phyloP scores from a whole-genome alignment of 805 yeast species.

The Suhomyces faveliae region DNA sequence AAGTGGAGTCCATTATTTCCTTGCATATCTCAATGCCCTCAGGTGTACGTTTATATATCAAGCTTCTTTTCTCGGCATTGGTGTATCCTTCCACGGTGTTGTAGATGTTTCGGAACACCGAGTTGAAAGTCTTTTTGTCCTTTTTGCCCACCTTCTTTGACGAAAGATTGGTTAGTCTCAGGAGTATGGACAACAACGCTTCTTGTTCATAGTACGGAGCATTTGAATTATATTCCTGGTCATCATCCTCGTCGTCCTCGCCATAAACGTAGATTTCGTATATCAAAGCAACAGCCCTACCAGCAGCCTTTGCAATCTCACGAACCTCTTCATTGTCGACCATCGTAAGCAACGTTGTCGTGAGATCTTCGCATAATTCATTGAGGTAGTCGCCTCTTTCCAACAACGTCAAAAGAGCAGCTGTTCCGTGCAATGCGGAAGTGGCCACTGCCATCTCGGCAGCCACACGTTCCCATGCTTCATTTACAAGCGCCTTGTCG shows the following conservation, averaged over 20 bases:
- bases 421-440: conserved; percentile 48
- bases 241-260: conserved; percentile 40
- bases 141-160: conserved; percentile 59
- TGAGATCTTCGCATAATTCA: conserved; percentile 39
- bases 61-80: conserved; percentile 32
- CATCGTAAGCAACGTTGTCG: conserved; percentile 41
- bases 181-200: conserved; percentile 40
- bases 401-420: conserved; percentile 43
- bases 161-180: conserved; percentile 48
- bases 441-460: conserved; percentile 39
- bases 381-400: conserved; percentile 44
- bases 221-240: conserved; percentile 43
- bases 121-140: conserved; percentile 58
- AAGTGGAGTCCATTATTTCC: conserved; percentile 32
- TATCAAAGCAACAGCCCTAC: conserved; percentile 53
- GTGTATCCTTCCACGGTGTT: conserved; percentile 45
- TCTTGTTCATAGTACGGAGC: conserved; percentile 56
- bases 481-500: conserved; percentile 35
- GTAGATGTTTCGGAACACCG: conserved; percentile 59
- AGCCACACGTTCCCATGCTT: conserved; percentile 28
- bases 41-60: conserved; percentile 34
- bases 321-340: conserved; percentile 40
- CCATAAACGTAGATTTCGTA: conserved; percentile 53
- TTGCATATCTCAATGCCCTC: conserved; percentile 34
- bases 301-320: conserved; percentile 55